phyloP scores from a whole-genome alignment of 1,284 basidiomycete genomes.

The Cryptococcus sp. region DNA sequence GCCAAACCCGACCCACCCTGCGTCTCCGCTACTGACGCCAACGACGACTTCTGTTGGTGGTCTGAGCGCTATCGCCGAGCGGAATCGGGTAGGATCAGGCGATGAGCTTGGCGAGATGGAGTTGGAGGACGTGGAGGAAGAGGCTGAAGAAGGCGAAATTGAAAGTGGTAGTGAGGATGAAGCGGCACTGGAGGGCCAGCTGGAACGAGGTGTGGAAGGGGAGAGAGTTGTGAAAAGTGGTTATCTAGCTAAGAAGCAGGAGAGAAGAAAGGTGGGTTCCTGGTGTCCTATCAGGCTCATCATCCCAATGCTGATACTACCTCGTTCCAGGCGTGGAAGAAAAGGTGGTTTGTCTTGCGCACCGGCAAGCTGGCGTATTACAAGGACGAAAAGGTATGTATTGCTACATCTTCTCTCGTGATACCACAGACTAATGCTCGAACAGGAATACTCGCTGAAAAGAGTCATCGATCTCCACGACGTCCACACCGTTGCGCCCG shows the following conservation, averaged over 20 bases:
- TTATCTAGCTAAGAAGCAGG: constrained; percentile 93
- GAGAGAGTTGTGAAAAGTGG: constrained; percentile 85
- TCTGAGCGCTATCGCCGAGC: constrained; percentile 39
- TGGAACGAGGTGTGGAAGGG: constrained; percentile 63
- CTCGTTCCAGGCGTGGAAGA: constrained; percentile 84
- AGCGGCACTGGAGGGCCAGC: constrained; percentile 54
- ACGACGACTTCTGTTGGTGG: constrained; percentile 28
- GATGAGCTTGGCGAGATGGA: constrained; percentile 60
- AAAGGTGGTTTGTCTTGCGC: constrained; percentile 95
- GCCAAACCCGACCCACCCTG: constrained; percentile 15
- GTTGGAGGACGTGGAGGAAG: constrained; percentile 68
- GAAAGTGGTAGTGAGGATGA: constrained; percentile 25
- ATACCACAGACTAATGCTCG: constrained; percentile 68
- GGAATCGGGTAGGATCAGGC: constrained; percentile 17
- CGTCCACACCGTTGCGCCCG: constrained; percentile 86
- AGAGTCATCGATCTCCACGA: constrained; percentile 85
- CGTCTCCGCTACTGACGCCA: constrained; percentile 31
- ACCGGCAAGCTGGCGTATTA: constrained; percentile 93
- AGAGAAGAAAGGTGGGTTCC: constrained; percentile 81
- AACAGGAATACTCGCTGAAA: constrained; percentile 81
- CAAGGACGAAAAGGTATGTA: constrained; percentile 74
- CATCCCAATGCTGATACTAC: constrained; percentile 3
- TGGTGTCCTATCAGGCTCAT: neutral
- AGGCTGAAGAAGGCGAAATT: constrained; percentile 62
- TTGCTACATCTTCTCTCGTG: neutral